Evolutionary conservation across 768 basidiomycete species (phyloP), one percentile per base, ranked within the genome.

Genomic region (Trametes maxima): DNA sequence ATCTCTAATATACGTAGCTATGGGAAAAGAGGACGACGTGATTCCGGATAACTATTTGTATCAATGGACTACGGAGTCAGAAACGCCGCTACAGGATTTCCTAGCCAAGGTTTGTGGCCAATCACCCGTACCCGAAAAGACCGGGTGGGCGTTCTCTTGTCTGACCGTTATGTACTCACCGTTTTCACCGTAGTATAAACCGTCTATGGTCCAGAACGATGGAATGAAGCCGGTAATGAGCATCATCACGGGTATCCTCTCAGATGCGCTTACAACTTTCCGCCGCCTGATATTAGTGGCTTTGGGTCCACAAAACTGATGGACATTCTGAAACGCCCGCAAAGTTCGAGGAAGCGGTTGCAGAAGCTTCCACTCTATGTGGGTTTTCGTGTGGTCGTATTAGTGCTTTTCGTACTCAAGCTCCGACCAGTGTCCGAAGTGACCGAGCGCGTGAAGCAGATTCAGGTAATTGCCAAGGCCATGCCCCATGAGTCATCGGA

Each of bases 131-230:
- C 16, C 43, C 45, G 33, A 45, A 2, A 7, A 8, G 40, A 56
- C 45, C 45, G 45, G 3, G 17, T 5, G 13, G 45, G 39, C 10
- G 47, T 19, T n/a, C 24, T 1, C 21, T 10, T 39, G 48, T 21
- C 35, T 37, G 25, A 51, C 49, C 11, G 8, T 35, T 21, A 37
- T 5, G 7, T 49, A 0, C 43, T 60, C 60, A 33, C 64, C 58
- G 40, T 19, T 28, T 10, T 17, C 47, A 54, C 11, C 40, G n/a
- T 62, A 90, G 88, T 89, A 84, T 64, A 87, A 79, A 54, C 89
- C 90, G 0, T 90, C 88, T 17, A 87, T 90, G 88, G 85, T 90
- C 11, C 84, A 88, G 65, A 83, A 91, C 68, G 87, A 90, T 59
- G 89, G 89, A 4, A 86, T 79, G 0, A 90, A 89, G 71, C 88